Conservation (phyloP, 768 basidiomycete genomes). For the Tulasnella sp. region DNA sequence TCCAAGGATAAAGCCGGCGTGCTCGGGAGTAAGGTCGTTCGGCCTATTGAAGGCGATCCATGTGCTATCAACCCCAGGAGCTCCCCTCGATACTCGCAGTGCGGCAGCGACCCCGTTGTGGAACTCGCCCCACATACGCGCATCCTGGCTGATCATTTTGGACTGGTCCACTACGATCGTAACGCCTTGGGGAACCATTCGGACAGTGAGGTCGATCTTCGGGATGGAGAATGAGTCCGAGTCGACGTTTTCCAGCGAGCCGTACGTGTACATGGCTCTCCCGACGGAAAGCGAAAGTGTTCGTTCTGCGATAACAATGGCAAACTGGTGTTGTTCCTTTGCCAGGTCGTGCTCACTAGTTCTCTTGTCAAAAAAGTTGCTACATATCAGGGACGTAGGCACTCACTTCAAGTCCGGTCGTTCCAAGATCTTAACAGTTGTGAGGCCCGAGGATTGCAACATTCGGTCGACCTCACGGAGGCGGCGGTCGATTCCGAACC, state of each 20-base stretch:
- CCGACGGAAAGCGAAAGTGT: slow-evolving; percentile 87
- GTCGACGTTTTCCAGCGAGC: slow-evolving; percentile 60
- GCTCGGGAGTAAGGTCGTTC: slow-evolving; percentile 75
- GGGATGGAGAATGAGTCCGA: slow-evolving; percentile 70
- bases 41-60: slow-evolving; percentile 98
- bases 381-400: not conserved
- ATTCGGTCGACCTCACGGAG: slow-evolving; percentile 86
- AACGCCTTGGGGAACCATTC: slow-evolving; percentile 59
- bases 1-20: slow-evolving; percentile 92
- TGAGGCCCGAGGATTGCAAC: slow-evolving; percentile 64
- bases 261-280: slow-evolving; percentile 84
- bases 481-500: slow-evolving; percentile 82
- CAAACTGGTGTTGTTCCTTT: slow-evolving; percentile 72
- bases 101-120: slow-evolving; percentile 95
- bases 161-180: slow-evolving; percentile 45
- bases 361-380: slow-evolving; percentile 5
- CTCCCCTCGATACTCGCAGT: slow-evolving; percentile 65
- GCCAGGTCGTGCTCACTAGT: slow-evolving; percentile 75
- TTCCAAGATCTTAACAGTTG: slow-evolving; percentile 51
- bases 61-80: slow-evolving; percentile 70
- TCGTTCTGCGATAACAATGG: slow-evolving; percentile 67
- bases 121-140: slow-evolving; percentile 86
- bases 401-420: slow-evolving; percentile 59
- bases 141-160: slow-evolving; percentile 54
- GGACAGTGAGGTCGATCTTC: slow-evolving; percentile 62